Percentiles rank a stretch among this genome's conserved stretches.
Evolutionary conservation across 108 stramenopile genomes (phyloP).

Genomic region (Cyclotella kingstonii): DNA sequence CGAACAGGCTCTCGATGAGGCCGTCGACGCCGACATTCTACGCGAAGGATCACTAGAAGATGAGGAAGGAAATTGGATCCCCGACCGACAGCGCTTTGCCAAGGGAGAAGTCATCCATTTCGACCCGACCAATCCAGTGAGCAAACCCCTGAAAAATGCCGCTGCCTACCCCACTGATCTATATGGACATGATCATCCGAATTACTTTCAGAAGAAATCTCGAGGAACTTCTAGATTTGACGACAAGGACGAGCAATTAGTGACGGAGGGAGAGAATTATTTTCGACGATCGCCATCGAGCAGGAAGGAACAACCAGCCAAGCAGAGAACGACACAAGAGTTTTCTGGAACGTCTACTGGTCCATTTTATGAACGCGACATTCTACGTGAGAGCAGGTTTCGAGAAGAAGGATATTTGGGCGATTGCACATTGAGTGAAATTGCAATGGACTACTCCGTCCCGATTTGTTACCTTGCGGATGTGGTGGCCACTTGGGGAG

Average conservation of each 20-base stretch:
- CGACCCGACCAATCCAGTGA: neutral
- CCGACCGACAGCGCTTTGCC: slow-evolving; percentile 1
- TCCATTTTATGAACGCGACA: neutral
- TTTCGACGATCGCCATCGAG: too few relatives aligned
- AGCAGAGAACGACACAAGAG: slow-evolving; percentile 30
- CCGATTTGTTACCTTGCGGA: slow-evolving; percentile 85
- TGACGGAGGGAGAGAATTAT: neutral
- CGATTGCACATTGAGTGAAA: slow-evolving; percentile 75
- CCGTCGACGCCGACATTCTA: slow-evolving; percentile 2
- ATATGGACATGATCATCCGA: neutral
- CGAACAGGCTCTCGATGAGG: slow-evolving; percentile 8
- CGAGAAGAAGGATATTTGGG: slow-evolving; percentile 79
- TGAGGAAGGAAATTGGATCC: neutral
- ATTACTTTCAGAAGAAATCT: neutral
- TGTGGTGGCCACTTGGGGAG: slow-evolving; percentile 80
- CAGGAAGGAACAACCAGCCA: too few relatives aligned
- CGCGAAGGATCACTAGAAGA: neutral
- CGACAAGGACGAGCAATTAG: neutral
- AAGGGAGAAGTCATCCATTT: slow-evolving; percentile 6
- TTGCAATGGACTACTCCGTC: slow-evolving; percentile 71
- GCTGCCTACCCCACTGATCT: slow-evolving; percentile 6
- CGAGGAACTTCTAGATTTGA: too few relatives aligned
- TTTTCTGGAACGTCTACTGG: slow-evolving; percentile 24
- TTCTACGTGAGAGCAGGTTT: neutral
- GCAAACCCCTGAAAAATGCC: slow-evolving; percentile 7